Conservation (phyloP, 2,329 filamentous ascomycete genomes). For the Teratosphaeria zuluensis region DNA sequence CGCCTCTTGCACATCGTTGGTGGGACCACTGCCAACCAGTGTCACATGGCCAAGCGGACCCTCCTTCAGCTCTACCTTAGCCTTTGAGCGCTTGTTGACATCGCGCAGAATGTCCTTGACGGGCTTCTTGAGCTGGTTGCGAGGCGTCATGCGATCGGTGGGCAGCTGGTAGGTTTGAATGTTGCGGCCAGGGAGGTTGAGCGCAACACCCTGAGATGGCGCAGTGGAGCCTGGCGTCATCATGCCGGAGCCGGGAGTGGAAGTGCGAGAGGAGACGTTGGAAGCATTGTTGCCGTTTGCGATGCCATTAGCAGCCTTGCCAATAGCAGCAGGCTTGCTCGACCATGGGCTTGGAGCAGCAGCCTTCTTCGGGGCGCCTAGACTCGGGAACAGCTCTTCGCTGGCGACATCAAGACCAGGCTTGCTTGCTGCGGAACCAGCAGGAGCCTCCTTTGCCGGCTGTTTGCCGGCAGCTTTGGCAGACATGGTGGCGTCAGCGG, state of each 20-base stretch:
- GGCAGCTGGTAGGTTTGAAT: slow-evolving; percentile 66
- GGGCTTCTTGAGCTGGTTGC: slow-evolving; percentile 71
- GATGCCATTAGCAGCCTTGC: slow-evolving; percentile 39
- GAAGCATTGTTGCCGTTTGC: slow-evolving; percentile 42
- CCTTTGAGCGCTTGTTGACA: slow-evolving; percentile 85
- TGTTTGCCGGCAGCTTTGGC: slow-evolving; percentile 61
- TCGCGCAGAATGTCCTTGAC: slow-evolving; percentile 78
- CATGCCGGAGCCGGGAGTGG: slow-evolving; percentile 54
- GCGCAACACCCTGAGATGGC: slow-evolving; percentile 38
- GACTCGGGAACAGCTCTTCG: slow-evolving; percentile 86
- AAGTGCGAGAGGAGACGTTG: slow-evolving; percentile 46
- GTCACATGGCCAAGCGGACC: slow-evolving; percentile 63
- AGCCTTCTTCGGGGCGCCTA: slow-evolving; percentile 61
- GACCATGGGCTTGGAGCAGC: slow-evolving; percentile 69
- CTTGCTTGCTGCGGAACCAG: slow-evolving; percentile 17
- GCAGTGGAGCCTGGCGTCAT: slow-evolving; percentile 38
- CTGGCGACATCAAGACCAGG: slow-evolving; percentile 67
- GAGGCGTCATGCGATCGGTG: slow-evolving; percentile 65
- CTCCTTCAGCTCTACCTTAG: slow-evolving; percentile 67
- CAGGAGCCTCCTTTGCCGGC: slow-evolving; percentile 41
- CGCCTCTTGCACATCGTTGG: slow-evolving; percentile 75
- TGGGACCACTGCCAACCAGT: slow-evolving; percentile 78
- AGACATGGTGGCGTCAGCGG: slow-evolving; percentile 42
- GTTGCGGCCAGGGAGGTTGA: slow-evolving; percentile 75
- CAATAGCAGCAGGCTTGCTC: slow-evolving; percentile 48